Percentiles rank a stretch among this genome's conserved stretches.
Evolutionary conservation across 805 yeast species (phyloP).

Genomic region (Wickerhamiella slavikovae): DNA sequence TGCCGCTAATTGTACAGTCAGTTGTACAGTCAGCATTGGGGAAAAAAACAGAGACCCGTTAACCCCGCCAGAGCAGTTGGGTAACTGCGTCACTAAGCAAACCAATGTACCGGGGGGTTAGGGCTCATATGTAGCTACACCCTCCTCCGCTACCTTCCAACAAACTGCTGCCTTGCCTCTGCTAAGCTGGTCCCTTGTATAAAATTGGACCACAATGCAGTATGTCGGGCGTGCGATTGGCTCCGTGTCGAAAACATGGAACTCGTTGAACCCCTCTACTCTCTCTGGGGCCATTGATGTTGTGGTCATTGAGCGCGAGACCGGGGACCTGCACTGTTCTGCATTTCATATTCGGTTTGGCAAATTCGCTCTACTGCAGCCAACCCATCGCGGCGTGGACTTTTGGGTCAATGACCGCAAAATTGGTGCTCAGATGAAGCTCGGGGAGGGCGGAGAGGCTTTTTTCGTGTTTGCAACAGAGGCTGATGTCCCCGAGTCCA

Average conservation of each 20-base stretch:
- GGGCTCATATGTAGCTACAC: no score
- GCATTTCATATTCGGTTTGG: constrained; percentile 97
- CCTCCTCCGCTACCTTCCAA: no score
- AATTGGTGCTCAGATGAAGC: constrained; percentile 80
- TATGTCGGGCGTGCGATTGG: constrained; percentile 92
- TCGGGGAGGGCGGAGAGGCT: constrained; percentile 96
- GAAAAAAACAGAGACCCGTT: no score
- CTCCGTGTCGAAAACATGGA: constrained; percentile 92
- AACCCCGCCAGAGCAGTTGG: no score
- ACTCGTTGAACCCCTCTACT: constrained; percentile 89
- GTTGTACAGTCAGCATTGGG: no score
- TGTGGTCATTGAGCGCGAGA: constrained; percentile 77
- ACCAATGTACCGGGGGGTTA: no score
- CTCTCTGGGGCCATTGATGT: constrained; percentile 94
- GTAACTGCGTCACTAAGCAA: no score
- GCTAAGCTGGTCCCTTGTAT: not conserved
- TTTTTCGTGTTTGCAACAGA: constrained; percentile 85
- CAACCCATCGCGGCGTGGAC: constrained; percentile 86
- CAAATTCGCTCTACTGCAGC: constrained; percentile 75
- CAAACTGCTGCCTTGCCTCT: no score
- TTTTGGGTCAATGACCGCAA: constrained; percentile 65
- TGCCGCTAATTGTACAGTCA: no score
- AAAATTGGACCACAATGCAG: constrained; percentile 35
- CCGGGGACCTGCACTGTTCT: constrained; percentile 64
- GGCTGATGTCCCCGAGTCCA: constrained; percentile 46